phyloP scores from a whole-genome alignment of 148 eudicot species.

The Vaccinium macrocarpon region DNA sequence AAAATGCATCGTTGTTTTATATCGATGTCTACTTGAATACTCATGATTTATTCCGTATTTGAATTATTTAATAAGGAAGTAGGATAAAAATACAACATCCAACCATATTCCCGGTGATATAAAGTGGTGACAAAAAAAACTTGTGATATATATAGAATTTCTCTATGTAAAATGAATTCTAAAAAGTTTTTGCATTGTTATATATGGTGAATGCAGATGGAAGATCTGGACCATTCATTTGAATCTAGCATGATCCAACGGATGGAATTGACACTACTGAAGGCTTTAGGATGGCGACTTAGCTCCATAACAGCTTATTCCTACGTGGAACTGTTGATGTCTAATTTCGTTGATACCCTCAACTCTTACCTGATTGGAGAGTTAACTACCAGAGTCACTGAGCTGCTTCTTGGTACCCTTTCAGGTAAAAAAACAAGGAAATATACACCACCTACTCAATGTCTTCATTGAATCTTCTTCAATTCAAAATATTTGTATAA shows the following conservation, averaged over 20 bases:
- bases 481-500: too few relatives aligned
- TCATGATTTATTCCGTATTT: not conserved
- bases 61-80: not conserved
- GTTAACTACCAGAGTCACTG: constrained; percentile 7
- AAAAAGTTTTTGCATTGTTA: not conserved
- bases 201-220: constrained; percentile 19
- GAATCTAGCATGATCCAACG: constrained; percentile 26
- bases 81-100: not conserved
- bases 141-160: not conserved
- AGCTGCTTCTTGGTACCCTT: constrained; percentile 25
- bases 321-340: constrained; percentile 26
- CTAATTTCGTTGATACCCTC: constrained; percentile 4
- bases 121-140: not conserved
- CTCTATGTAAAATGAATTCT: not conserved
- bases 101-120: not conserved
- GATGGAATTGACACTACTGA: constrained; percentile 38
- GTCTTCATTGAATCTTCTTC: not conserved
- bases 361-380: constrained; percentile 14
- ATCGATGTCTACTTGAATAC: not conserved
- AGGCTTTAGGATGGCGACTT: constrained; percentile 35
- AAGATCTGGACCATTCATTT: constrained; percentile 28
- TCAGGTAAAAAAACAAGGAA: constrained; percentile 22
- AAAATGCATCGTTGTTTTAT: not conserved
- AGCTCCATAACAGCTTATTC: constrained; percentile 29
- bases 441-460: not conserved